These are phyloP conservation scores for Rhododendron williamsianum DNA, from an alignment of 148 eudicot genomes.

Conservation along the genomic window DNA sequence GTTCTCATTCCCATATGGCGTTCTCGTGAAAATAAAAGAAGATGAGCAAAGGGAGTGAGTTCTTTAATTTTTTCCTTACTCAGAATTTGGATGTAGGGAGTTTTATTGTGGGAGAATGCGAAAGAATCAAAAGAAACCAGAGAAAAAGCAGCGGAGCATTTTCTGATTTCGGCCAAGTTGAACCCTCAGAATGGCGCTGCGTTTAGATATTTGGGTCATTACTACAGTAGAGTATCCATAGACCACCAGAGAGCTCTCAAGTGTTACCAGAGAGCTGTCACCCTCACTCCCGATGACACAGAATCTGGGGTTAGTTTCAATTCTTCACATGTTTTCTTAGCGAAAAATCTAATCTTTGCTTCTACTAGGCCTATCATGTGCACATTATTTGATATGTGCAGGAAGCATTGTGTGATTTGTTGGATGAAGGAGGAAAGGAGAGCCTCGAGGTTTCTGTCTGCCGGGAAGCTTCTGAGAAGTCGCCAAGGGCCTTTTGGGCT, in stretches of 20 bases:
- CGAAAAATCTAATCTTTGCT: background rate
- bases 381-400: constrained; percentile 7
- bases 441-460: constrained; percentile 80
- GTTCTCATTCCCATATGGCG: background rate
- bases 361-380: background rate
- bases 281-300: constrained; percentile 66
- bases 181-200: constrained; percentile 67
- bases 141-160: constrained; percentile 79
- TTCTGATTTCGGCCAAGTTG: constrained; percentile 67
- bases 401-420: constrained; percentile 81
- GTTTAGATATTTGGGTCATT: constrained; percentile 80
- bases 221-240: constrained; percentile 37
- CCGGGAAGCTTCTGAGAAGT: constrained; percentile 75
- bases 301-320: constrained; percentile 59
- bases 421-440: constrained; percentile 70
- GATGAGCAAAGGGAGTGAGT: background rate
- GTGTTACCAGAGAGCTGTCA: constrained; percentile 90
- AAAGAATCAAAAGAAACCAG: constrained; percentile 30
- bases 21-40: background rate
- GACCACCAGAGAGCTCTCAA: constrained; percentile 82
- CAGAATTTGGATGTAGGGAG: constrained; percentile 40
- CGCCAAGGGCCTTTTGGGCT: constrained; percentile 97
- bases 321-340: constrained; percentile 4
- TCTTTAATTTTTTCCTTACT: background rate
- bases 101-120: constrained; percentile 64